These are phyloP conservation scores for Pseudocercospora macadamiae DNA, from an alignment of 2,329 filamentous ascomycete species.

Conservation along the genomic window DNA sequence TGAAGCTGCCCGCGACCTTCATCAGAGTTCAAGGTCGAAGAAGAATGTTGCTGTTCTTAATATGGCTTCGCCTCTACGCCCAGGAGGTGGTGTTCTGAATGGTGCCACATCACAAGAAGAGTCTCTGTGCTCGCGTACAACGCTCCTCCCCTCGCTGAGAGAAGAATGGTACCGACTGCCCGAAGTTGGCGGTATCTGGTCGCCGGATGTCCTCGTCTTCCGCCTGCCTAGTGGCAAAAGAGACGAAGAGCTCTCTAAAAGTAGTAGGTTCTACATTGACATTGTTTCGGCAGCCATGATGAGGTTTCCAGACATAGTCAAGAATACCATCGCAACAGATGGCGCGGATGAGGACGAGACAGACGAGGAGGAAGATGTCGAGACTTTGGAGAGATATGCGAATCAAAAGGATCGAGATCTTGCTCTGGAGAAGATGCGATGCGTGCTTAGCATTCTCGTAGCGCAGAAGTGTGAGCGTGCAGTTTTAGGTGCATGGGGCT, in stretches of 20 bases:
- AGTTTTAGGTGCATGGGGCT: slow-evolving; percentile 66
- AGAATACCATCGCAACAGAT: slow-evolving; percentile 36
- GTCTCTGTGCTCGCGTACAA: slow-evolving; percentile 63
- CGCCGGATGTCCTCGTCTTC: slow-evolving; percentile 62
- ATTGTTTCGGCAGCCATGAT: slow-evolving; percentile 62
- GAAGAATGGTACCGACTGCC: slow-evolving; percentile 63
- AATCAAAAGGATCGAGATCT: slow-evolving; percentile 53
- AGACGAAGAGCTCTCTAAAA: slow-evolving; percentile 44
- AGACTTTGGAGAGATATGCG: slow-evolving; percentile 38
- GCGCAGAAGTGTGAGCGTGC: slow-evolving; percentile 47
- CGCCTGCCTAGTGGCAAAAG: slow-evolving; percentile 42
- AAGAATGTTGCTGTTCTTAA: slow-evolving; percentile 59
- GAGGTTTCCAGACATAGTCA: slow-evolving; percentile 54
- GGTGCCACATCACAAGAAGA: slow-evolving; percentile 65
- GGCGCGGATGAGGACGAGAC: slow-evolving; percentile 37
- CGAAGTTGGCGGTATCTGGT: slow-evolving; percentile 59
- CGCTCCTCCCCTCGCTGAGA: slow-evolving; percentile 59
- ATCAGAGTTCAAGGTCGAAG: slow-evolving; percentile 26
- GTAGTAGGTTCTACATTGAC: slow-evolving; percentile 60
- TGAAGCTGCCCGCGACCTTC: slow-evolving; percentile 45
- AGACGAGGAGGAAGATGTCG: slow-evolving; percentile 36
- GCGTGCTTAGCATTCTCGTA: slow-evolving; percentile 59
- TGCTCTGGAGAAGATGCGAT: slow-evolving; percentile 57
- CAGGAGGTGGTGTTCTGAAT: slow-evolving; percentile 62
- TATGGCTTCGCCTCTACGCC: slow-evolving; percentile 64